Evolutionary conservation across 2,329 filamentous ascomycete genomes (phyloP).

Genomic region (Chaetothyriales sp.): DNA sequence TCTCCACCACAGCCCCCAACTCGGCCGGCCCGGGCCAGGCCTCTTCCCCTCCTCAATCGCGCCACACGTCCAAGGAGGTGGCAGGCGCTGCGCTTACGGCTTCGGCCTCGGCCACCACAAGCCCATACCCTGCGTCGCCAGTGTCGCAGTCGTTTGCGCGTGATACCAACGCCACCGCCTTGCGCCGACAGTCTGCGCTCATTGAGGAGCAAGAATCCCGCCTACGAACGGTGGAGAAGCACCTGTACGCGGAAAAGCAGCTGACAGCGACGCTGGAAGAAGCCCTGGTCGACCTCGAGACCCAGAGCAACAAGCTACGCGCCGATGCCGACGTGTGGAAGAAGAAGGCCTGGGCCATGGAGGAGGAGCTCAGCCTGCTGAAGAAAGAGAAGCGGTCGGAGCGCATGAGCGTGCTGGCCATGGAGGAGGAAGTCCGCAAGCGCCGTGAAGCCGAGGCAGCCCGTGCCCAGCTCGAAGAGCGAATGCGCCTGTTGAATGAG

Average conservation of each 20-base stretch:
- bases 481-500: constrained; percentile 72
- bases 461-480: constrained; percentile 74
- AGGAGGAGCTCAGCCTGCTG: constrained; percentile 43
- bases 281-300: constrained; percentile 83
- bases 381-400: constrained; percentile 44
- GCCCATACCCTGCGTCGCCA: constrained; percentile 5
- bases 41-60: constrained; percentile 40
- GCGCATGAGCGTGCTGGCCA: constrained; percentile 61
- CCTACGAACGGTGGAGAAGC: constrained; percentile 91
- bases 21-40: constrained; percentile 32
- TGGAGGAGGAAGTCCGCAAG: constrained; percentile 93
- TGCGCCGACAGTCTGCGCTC: constrained; percentile 44
- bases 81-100: constrained; percentile 9
- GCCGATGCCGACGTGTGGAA: constrained; percentile 79
- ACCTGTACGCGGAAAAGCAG: constrained; percentile 88
- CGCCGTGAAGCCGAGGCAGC: constrained; percentile 80
- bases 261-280: constrained; percentile 90
- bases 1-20: constrained; percentile 29
- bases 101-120: constrained; percentile 9
- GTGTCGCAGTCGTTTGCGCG: background rate
- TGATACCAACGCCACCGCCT: constrained; percentile 22
- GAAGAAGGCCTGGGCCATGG: constrained; percentile 64
- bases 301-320: constrained; percentile 81
- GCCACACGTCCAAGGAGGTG: constrained; percentile 73
- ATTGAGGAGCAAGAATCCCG: constrained; percentile 90